These are phyloP conservation scores for Corymbia maculata DNA, from an alignment of 345 rosid genomes.

Conservation along the genomic window DNA sequence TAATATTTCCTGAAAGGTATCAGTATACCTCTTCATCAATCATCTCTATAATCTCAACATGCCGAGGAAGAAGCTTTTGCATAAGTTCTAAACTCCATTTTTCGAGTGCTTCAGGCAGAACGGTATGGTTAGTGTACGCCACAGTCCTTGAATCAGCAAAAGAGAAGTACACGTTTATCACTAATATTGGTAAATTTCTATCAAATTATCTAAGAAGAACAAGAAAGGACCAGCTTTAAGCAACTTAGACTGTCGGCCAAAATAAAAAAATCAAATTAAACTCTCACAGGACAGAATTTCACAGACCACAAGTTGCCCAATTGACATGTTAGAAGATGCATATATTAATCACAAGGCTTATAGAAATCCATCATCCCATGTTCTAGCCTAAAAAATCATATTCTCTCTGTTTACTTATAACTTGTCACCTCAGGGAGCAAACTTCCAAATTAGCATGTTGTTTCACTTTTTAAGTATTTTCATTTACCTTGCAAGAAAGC, in stretches of 20 bases:
- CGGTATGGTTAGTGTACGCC: constrained; percentile 44
- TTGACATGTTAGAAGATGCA: not conserved
- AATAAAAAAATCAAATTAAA: not conserved
- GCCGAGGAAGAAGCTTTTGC: constrained; percentile 40
- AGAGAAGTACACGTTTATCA: not conserved
- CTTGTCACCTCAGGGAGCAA: not conserved
- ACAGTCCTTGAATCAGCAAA: constrained; percentile 17
- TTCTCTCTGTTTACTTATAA: not conserved
- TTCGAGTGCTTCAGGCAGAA: constrained; percentile 47
- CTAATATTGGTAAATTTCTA: not conserved
- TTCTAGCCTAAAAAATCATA: not conserved
- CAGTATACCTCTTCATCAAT: constrained; percentile 35
- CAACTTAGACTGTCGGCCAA: not conserved
- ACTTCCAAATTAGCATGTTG: not conserved
- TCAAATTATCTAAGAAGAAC: not conserved
- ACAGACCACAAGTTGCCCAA: not conserved
- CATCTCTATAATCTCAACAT: constrained; percentile 34
- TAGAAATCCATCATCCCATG: not conserved
- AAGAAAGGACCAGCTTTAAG: not conserved
- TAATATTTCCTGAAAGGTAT: not conserved
- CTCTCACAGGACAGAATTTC: not conserved
- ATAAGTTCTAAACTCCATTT: constrained; percentile 43
- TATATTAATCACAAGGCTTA: not conserved
- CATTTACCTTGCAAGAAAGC: not conserved
- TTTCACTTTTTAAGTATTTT: not conserved